Base-by-base conservation (phyloP, 2,329 filamentous ascomycete species). In the Colletotrichum noveboracense region DNA sequence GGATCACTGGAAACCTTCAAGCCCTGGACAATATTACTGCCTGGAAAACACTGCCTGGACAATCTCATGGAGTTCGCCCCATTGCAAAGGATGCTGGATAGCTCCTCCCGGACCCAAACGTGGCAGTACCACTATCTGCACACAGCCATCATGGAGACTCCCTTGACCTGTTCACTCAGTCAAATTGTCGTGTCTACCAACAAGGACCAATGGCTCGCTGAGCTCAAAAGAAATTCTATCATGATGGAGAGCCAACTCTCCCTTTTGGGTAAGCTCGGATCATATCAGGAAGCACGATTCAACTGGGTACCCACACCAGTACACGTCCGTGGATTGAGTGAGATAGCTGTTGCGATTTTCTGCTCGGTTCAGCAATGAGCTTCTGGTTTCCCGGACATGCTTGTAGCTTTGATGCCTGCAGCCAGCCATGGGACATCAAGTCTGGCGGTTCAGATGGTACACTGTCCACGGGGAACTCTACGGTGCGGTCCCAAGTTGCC, bases 391-490 rank as follows among this genome's bases (percentile, higher is more conserved):
- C 21, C 34, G 14, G 16, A 32, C 26, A 18, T 65, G 58, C 65
- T 69, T 43, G 58, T 65, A 56, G 71, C 64, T 61, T 36, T 36
- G 70, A 60, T 48, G n/a, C 21, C 48, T 60, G 43, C 58, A 73
- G 36, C 70, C 74, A 73, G 74, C 74, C 74, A 76, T 76, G 74
- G 74, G 74, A 76, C 74, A 60, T 28, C 24, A 34, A 56, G 74
- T 76, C 74, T 76, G 74, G 74, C 74, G 74, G 70, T 69, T 76
- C 43, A 55, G 18, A 34, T 36, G 58, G 21, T 38, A n/a, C 4
- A 55, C 38, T 21, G 13, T 10, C 30, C 60, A 28, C 55, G 18
- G 68, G 30, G 21, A 48, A 36, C 21, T 34, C 34, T 16, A 26
- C 66, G 60, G 3, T 56, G 28, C 18, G 28, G 28, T 61, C 18